Evolutionary conservation across 2,329 filamentous ascomycete genomes (phyloP).

Genomic region (Chrysosporium keratinophilum): DNA sequence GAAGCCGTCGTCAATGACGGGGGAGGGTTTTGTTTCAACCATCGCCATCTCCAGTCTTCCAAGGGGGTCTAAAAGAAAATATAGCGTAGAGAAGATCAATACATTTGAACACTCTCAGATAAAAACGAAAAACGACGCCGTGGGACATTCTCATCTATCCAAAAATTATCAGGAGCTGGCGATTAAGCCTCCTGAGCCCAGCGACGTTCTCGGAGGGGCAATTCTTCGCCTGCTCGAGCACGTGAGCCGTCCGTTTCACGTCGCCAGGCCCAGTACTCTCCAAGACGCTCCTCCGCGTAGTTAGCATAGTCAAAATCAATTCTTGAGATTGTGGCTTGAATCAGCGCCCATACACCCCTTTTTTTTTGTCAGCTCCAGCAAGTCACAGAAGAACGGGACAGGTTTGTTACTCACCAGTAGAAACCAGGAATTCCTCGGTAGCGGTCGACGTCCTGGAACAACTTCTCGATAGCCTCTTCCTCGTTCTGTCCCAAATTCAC

Average conservation of each 20-base stretch:
- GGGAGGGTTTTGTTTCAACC: not conserved
- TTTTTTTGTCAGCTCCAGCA: not conserved
- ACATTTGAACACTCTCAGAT: too few relatives aligned
- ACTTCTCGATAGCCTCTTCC: constrained; percentile 54
- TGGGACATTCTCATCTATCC: not conserved
- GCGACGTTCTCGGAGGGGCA: constrained; percentile 64
- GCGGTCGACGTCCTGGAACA: constrained; percentile 71
- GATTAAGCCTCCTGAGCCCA: constrained; percentile 54
- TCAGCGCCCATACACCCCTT: constrained; percentile 91
- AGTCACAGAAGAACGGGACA: not conserved
- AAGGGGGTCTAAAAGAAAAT: not conserved
- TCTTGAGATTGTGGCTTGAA: constrained; percentile 84
- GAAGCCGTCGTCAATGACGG: not conserved
- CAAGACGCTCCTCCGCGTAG: constrained; percentile 75
- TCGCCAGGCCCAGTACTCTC: constrained; percentile 91
- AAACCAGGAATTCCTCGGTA: constrained; percentile 88
- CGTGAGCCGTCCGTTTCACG: constrained; percentile 58
- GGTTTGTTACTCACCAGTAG: constrained; percentile 43
- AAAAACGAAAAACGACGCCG: not conserved
- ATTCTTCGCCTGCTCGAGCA: constrained; percentile 44
- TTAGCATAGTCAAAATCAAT: constrained; percentile 95
- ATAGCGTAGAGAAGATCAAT: not conserved
- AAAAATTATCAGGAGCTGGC: not conserved
- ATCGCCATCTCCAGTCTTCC: not conserved
- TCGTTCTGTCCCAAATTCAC: constrained; percentile 34